Percentiles rank a stretch among this genome's conserved stretches.
Evolutionary conservation across 2,329 filamentous ascomycete genomes (phyloP).

Genomic region (Albophoma yamanashiensis): DNA sequence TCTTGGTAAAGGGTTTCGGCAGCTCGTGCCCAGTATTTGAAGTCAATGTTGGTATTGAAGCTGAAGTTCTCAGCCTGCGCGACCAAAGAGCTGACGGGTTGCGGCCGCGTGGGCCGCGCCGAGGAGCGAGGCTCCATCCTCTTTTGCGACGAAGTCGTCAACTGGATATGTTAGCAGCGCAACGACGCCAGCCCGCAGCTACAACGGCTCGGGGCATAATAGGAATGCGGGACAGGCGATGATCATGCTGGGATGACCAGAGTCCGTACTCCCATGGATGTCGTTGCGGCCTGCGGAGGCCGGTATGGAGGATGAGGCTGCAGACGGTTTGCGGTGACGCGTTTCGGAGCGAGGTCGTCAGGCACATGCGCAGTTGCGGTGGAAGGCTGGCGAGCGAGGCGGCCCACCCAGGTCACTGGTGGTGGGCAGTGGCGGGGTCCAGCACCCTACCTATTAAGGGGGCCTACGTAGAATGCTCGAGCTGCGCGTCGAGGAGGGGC

Average conservation of each 20-base stretch:
- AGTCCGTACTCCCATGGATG: constrained; percentile 1
- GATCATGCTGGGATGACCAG: constrained; percentile 5
- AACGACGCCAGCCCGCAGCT: constrained; percentile 1
- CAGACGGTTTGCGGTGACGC: background rate
- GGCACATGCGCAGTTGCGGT: background rate
- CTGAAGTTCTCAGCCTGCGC: constrained; percentile 67
- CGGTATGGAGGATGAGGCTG: background rate
- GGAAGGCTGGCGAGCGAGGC: no score
- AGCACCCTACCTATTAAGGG: no score
- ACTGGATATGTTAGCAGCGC: constrained; percentile 1
- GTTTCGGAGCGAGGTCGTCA: background rate
- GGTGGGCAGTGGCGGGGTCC: background rate
- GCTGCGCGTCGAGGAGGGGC: no score
- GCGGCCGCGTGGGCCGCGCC: constrained; percentile 39
- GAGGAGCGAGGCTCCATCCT: constrained; percentile 17
- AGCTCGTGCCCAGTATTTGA: constrained; percentile 74
- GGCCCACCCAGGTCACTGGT: background rate
- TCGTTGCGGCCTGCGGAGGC: background rate
- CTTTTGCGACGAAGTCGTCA: background rate
- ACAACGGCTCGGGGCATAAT: constrained; percentile 1
- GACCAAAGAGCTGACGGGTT: constrained; percentile 66
- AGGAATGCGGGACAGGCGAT: background rate
- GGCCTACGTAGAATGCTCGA: no score
- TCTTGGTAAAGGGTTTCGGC: constrained; percentile 72
- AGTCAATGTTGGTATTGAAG: constrained; percentile 65